These are phyloP conservation scores for Colletotrichum sp. DNA, from an alignment of 2,329 filamentous ascomycete genomes.

Conservation along the genomic window DNA sequence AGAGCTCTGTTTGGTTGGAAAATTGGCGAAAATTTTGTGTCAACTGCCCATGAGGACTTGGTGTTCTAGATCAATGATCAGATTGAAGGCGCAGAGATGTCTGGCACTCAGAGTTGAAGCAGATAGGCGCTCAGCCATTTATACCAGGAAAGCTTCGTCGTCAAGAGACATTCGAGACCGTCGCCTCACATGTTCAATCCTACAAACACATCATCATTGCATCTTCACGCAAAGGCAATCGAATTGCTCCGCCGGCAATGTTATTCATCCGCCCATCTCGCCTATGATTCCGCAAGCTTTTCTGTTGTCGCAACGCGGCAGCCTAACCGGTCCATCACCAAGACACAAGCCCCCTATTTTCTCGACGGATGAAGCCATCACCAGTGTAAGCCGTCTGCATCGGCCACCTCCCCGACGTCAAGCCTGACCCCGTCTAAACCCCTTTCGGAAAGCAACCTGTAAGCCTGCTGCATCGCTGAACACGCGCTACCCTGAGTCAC, in stretches of 20 bases:
- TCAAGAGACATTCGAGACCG: not conserved
- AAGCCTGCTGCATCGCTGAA: not conserved
- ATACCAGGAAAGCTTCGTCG: not conserved
- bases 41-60: not conserved
- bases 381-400: conserved; percentile 5
- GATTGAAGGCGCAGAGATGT: not conserved
- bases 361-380: conserved; percentile 9
- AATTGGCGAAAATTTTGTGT: not conserved
- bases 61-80: not conserved
- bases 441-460: not conserved
- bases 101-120: not conserved
- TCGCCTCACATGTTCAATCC: not conserved
- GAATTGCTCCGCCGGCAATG: not conserved
- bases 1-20: not conserved
- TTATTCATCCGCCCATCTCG: not conserved
- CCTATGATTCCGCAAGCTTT: not conserved
- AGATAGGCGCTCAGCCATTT: not conserved
- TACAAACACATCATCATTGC: not conserved
- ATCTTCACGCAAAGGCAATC: not conserved
- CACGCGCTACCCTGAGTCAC: not conserved
- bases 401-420: not conserved
- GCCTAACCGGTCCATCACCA: not conserved
- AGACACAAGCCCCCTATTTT: not conserved
- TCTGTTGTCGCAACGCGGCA: not conserved
- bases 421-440: not conserved